phyloP scores from a whole-genome alignment of 306 rosid genomes.

The Vigna nakashimae region DNA sequence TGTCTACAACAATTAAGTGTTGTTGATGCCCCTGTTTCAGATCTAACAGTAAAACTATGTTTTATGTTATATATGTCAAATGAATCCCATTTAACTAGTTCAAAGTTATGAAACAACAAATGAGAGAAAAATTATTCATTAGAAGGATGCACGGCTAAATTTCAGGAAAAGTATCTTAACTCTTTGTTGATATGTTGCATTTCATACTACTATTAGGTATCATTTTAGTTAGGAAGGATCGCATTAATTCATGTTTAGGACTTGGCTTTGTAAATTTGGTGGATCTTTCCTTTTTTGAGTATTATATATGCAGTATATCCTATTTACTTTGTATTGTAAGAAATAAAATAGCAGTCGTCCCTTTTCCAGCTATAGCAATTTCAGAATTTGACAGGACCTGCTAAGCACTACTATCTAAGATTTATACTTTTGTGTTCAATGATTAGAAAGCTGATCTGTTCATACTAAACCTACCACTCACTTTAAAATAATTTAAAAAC shows the following conservation, averaged over 20 bases:
- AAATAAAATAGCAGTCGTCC: no score
- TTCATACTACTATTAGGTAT: no score
- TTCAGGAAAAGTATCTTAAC: not conserved
- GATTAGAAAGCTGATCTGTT: not conserved
- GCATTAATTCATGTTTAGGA: no score
- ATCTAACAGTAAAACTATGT: not conserved
- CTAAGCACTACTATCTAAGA: no score
- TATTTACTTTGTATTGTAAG: no score
- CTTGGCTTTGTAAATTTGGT: not conserved
- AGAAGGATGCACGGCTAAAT: not conserved
- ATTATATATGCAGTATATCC: no score
- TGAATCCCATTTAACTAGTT: not conserved
- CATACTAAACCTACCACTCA: not conserved
- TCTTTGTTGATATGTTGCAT: not conserved
- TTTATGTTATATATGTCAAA: not conserved
- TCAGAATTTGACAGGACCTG: no score
- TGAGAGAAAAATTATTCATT: not conserved
- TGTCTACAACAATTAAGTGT: not conserved
- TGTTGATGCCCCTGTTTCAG: not conserved
- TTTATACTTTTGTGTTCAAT: not conserved
- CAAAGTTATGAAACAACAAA: not conserved
- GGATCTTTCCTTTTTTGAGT: not conserved
- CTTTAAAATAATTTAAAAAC: not conserved
- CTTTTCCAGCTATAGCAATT: not conserved
- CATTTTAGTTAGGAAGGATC: no score